Evolutionary conservation across 2,329 filamentous ascomycete species (phyloP), one percentile per base, ranked within the genome.

Genomic region (Aspergillus sp.): DNA sequence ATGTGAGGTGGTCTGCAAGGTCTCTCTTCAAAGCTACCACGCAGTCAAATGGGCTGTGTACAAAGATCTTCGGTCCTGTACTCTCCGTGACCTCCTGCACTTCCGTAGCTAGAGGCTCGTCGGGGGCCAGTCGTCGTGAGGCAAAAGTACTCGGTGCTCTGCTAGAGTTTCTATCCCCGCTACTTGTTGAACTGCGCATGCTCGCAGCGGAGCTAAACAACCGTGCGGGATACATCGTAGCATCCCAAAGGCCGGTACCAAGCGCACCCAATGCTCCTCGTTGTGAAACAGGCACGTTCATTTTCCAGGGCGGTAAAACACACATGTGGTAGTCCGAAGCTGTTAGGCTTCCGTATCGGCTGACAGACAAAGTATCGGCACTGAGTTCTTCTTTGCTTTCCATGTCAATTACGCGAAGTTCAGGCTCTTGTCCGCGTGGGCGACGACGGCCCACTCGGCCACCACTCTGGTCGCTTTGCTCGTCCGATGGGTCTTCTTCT

Each of bases 41-140:
- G 67, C 93, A 98, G 74, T 99, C 95, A 70, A 96, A 99, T 0
- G 95, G 95, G 66, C 92, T 97, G 68, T 96, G 92, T 41, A 99
- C 91, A 71, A 97, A 97, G 15, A 99, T 90, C 68, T 98, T 90
- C 64, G 88, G 80, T 6, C 87, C 87, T 39, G 82, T 79, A 9
- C 82, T 81, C 5, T 77, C 74, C 17, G 78, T 77, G 63, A 83
- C 77, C 47, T 79, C 81, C 62, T 82, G 80, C 2, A 76, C 62
- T 60, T 78, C 73, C 62, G 75, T 75, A 19, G 73, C 62, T 45
- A 73, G 55, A 60, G 70, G 69, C 25, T 73, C 73, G 23, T 71
- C 70, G 17, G 59, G 61, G 73, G 66, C 82, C 73, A 51, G 79
- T 79, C 67, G 86, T 82, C 64, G 81, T 67, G 62, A 89, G 72